phyloP scores from a whole-genome alignment of 2,329 filamentous ascomycete species.

The Xylaria hypoxylon region DNA sequence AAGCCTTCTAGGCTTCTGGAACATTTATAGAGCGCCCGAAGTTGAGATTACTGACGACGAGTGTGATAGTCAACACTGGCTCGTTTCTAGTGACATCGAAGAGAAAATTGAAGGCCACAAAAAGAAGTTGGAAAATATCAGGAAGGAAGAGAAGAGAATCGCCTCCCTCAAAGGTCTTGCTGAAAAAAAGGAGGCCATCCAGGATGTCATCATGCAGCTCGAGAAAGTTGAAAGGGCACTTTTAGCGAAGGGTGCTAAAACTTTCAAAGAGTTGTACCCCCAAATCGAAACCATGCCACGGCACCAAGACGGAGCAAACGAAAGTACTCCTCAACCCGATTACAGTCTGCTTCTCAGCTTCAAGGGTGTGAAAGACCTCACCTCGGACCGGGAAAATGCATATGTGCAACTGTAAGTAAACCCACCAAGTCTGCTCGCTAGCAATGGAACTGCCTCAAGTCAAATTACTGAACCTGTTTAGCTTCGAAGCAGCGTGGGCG shows the following conservation, averaged over 20 bases:
- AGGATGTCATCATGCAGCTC: constrained; percentile 62
- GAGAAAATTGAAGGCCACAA: constrained; percentile 51
- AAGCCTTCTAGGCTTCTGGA: background rate
- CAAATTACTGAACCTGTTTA: constrained; percentile 49
- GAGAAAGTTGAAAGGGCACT: constrained; percentile 67
- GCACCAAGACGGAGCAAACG: constrained; percentile 4
- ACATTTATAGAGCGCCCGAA: background rate
- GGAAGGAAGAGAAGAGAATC: constrained; percentile 52
- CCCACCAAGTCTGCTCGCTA: constrained; percentile 27
- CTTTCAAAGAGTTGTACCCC: constrained; percentile 73
- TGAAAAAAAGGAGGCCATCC: constrained; percentile 69
- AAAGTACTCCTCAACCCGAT: constrained; percentile 46
- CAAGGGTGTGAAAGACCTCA: constrained; percentile 64
- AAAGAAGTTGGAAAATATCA: constrained; percentile 50
- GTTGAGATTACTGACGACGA: constrained; percentile 6
- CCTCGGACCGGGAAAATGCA: constrained; percentile 63
- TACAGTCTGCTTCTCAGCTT: constrained; percentile 68
- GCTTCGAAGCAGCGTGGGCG: constrained; percentile 78
- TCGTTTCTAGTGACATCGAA: constrained; percentile 57
- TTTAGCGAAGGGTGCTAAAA: constrained; percentile 71
- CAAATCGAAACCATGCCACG: constrained; percentile 53
- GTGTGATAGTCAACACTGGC: constrained; percentile 59
- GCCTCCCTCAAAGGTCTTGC: constrained; percentile 47
- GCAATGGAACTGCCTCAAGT: background rate
- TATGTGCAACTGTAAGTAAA: constrained; percentile 71